Conservation (phyloP, 1,139 yeast species). For the Candida smagusa region DNA sequence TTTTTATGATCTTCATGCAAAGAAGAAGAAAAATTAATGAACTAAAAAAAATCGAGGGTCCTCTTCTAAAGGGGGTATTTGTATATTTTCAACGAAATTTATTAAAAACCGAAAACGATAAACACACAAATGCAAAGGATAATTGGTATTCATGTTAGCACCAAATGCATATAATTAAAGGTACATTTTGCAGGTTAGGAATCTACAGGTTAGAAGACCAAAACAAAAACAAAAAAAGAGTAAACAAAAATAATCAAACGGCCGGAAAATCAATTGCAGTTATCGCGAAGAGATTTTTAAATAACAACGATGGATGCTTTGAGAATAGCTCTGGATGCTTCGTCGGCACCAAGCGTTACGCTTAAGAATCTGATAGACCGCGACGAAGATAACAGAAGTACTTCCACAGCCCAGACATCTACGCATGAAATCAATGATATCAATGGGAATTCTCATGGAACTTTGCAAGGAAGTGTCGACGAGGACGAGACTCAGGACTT, state of each 20-base stretch:
- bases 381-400: slow-evolving; percentile 4
- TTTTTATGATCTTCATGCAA: too few relatives aligned
- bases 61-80: too few relatives aligned
- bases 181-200: not conserved
- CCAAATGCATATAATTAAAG: too few relatives aligned
- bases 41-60: too few relatives aligned
- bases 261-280: not conserved
- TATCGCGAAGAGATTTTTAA: too few relatives aligned
- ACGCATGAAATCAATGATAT: slow-evolving; percentile 6
- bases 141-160: too few relatives aligned
- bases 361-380: slow-evolving; percentile 18
- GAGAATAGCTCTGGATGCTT: slow-evolving; percentile 19
- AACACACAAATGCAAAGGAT: too few relatives aligned
- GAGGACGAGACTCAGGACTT: not conserved
- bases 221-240: not conserved
- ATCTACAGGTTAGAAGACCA: not conserved
- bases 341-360: slow-evolving; percentile 20
- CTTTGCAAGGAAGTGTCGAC: not conserved
- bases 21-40: too few relatives aligned
- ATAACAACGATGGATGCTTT: not conserved
- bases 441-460: not conserved
- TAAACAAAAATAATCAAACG: not conserved
- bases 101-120: too few relatives aligned
- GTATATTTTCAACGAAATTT: too few relatives aligned
- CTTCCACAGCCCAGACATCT: slow-evolving; percentile 15